Evolutionary conservation across 345 rosid species (phyloP).

Genomic region (Lepidium africanum): DNA sequence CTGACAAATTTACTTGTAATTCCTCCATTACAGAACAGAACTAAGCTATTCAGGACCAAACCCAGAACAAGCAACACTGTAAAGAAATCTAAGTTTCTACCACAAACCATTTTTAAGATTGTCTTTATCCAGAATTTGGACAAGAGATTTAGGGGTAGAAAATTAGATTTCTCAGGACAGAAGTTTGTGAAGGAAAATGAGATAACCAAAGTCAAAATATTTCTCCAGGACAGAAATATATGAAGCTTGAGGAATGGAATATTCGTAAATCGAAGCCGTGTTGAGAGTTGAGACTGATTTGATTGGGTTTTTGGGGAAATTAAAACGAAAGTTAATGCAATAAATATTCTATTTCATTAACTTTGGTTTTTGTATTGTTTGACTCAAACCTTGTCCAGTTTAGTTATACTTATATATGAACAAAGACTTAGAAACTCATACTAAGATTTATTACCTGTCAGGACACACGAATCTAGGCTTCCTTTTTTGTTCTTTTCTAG

Average conservation of each 20-base stretch:
- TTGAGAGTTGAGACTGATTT: neutral
- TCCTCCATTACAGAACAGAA: slow-evolving; percentile 54
- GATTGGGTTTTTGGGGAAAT: neutral
- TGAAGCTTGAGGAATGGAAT: neutral
- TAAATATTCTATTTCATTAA: neutral
- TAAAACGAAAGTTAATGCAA: neutral
- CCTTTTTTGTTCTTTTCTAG: neutral
- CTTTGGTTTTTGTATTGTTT: neutral
- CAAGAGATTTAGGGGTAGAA: too few species aligned
- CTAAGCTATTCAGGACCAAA: slow-evolving; percentile 34
- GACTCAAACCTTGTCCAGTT: neutral
- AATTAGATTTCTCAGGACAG: too few species aligned
- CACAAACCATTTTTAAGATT: slow-evolving; percentile 21
- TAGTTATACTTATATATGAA: neutral
- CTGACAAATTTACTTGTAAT: slow-evolving; percentile 57
- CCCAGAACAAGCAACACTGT: slow-evolving; percentile 24
- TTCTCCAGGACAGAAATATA: too few species aligned
- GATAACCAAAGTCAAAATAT: too few species aligned
- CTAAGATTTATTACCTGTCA: neutral
- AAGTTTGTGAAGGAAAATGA: too few species aligned
- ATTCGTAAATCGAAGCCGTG: neutral
- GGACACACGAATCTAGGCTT: slow-evolving; percentile 20
- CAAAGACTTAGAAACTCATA: neutral
- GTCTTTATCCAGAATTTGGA: too few species aligned
- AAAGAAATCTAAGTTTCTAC: neutral